Base-by-base conservation (phyloP, 768 basidiomycete species). In the Pleurotus tuber-regium region DNA sequence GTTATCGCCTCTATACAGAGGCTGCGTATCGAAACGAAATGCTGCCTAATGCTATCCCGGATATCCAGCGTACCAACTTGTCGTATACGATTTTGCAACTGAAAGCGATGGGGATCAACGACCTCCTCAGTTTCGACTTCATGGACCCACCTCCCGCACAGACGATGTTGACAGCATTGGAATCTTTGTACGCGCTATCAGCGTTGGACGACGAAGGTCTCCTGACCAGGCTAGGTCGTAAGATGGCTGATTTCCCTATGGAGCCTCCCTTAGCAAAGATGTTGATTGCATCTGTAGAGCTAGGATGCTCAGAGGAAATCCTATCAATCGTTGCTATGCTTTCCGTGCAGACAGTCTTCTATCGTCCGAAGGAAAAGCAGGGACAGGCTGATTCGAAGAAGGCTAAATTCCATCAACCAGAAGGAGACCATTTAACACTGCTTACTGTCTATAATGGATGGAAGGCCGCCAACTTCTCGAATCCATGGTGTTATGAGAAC, bases 191-290 rank as follows among this genome's bases (percentile, higher is more conserved):
- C 68, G 97, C 95, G 3, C 76, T 98, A 11, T 97, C 94, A 1
- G 97, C 97, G 2, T 75, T 98, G 25, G 97, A 98, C 57, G 94
- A 98, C 57, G 97, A 99, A 71, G 97, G 97, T 4, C 73, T 98
- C 4, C 71, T 99, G 62, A 99, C 97, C 1, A 82, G 92, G 23
- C 73, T 99, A 7, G 97, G 97, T 1, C 82, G 97, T 52, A 98
- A 99, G 71, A 98, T 99, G 97, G 96, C 97, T 1, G 97, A 99
- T 67, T 98, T 98, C 71, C 97, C 97, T 10, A 92, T 98, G 86
- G 95, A 98, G 52, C 97, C 96, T 4, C 83, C 92, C 0, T 70
- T 93, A 39, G 93, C 96, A 2, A 99, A 98, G 72, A 99, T 97
- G 95, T 70, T 99, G 42, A 98, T 98, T 64, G 92, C 93, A 3